Evolutionary conservation across 495 filamentous ascomycete genomes (phyloP).

Genomic region (Penicillium malachiteum): DNA sequence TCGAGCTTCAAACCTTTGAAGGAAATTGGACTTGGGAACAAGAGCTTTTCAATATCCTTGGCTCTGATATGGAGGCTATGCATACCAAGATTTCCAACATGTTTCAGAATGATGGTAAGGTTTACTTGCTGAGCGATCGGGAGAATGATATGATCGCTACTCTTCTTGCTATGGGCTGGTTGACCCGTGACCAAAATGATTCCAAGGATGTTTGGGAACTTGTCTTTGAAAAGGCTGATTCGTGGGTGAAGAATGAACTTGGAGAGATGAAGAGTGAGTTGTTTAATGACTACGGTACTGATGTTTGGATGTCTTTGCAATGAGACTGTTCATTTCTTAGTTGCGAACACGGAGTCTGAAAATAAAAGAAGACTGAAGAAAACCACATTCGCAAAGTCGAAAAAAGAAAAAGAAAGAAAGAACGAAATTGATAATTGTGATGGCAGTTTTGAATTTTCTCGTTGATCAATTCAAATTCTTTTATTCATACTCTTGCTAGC

Average conservation of each 20-base stretch:
- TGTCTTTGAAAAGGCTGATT: conserved; percentile 35
- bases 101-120: conserved; percentile 6
- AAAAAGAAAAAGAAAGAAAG: too few species aligned
- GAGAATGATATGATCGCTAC: conserved; percentile 38
- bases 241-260: conserved; percentile 18
- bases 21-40: conserved; percentile 13
- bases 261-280: neutral
- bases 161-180: conserved; percentile 46
- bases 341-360: too few species aligned
- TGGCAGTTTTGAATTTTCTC: too few species aligned
- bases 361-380: too few species aligned
- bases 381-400: too few species aligned
- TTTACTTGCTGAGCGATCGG: neutral
- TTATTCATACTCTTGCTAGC: too few species aligned
- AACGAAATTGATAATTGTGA: too few species aligned
- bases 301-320: neutral
- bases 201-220: conserved; percentile 56
- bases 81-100: neutral
- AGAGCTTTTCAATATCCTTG: conserved; percentile 3
- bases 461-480: too few species aligned
- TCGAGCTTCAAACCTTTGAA: conserved; percentile 12
- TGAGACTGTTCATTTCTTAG: too few species aligned
- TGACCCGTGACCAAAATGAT: conserved; percentile 39
- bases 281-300: neutral
- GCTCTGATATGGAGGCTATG: neutral